Evolutionary conservation across 2,329 filamentous ascomycete genomes (phyloP).

Genomic region (Lasiodiplodia theobromae): DNA sequence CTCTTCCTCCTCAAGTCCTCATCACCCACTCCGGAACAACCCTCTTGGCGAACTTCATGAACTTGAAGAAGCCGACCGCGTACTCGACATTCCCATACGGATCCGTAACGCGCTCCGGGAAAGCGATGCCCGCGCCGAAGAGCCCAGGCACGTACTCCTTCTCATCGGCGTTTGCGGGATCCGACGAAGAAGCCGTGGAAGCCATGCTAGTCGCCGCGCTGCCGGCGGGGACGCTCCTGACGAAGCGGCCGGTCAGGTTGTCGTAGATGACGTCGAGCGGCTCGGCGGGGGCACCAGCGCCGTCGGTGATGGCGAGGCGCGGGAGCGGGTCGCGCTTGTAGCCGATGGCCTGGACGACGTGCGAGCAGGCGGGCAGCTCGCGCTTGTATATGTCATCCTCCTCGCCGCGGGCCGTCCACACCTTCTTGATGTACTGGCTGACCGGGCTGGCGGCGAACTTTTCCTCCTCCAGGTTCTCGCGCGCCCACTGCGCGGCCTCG

Average conservation of each 20-base stretch:
- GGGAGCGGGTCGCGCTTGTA: slow-evolving; percentile 62
- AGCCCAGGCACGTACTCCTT: slow-evolving; percentile 56
- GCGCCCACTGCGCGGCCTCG: slow-evolving; percentile 65
- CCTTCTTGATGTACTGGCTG: slow-evolving; percentile 34
- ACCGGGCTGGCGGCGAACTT: slow-evolving; percentile 50
- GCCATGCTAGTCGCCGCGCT: slow-evolving; percentile 54
- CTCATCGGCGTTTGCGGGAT: slow-evolving; percentile 18
- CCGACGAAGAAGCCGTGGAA: slow-evolving; percentile 42
- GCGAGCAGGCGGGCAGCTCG: slow-evolving; percentile 59
- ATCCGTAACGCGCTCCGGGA: slow-evolving; percentile 67
- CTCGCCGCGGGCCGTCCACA: slow-evolving; percentile 56
- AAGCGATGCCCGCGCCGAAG: slow-evolving; percentile 69
- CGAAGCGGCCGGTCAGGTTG: slow-evolving; percentile 44
- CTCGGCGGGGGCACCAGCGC: slow-evolving; percentile 41
- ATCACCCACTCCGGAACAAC: slow-evolving; percentile 60
- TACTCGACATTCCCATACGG: slow-evolving; percentile 67
- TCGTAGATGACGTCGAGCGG: slow-evolving; percentile 39
- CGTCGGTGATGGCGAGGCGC: slow-evolving; percentile 46
- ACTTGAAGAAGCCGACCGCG: slow-evolving; percentile 70
- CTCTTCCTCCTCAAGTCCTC: neutral
- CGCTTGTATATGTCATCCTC: slow-evolving; percentile 53
- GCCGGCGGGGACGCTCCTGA: neutral
- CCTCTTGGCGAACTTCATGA: slow-evolving; percentile 67
- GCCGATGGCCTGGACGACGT: slow-evolving; percentile 67
- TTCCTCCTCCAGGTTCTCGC: slow-evolving; percentile 60